Base-by-base conservation (phyloP, 176 grass and related monocot species). In the Eremochloa ophiuroides region DNA sequence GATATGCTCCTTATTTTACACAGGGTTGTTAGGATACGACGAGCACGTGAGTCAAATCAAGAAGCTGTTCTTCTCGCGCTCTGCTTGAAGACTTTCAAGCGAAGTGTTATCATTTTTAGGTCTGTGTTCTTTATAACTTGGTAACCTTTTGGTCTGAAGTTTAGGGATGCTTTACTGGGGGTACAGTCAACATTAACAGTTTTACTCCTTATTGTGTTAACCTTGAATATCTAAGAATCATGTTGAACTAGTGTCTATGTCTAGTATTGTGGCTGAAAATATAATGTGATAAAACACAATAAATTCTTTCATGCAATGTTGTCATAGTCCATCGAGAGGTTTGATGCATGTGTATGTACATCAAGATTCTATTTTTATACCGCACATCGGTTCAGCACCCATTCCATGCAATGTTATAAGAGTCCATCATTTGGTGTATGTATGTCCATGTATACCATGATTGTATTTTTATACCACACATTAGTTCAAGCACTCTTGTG, bases 101-200 rank as follows among this genome's bases (percentile, higher is more conserved):
- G 94, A 78, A 98, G 42, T 84, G 95, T 93, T 80, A 98, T 98
- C 66, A 93, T 98, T 79, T 98, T 98, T 80, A 98, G 94, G 94
- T 97, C 83, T 58, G 80, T 88, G 37, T 38, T 79, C 44, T 67
- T 62, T 61, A 73, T 47, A 65, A 74, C 28, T 28, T 79, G 6
- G n/a, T 4, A 6, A 13, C 13, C 44, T 88, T 78, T 78, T 25
- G 22, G 60, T 60, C 50, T 47, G 30, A 28, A 59, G 17, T 44
- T 81, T 18, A 7, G 29, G 34, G 1, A 14, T 17, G 1, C 44
- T 56, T 59, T 40, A 23, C 5, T 8, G 15, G 25, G 62, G 53
- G 7, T 72, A n/a, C 22, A 73, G 1, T 48, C 4, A 27, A 13
- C 7, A 61, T 48, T 61, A 39, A 30, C 41, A 69, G 50, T 14